Evolutionary conservation across 2,329 filamentous ascomycete species (phyloP).

Genomic region (Fusarium annulatum): DNA sequence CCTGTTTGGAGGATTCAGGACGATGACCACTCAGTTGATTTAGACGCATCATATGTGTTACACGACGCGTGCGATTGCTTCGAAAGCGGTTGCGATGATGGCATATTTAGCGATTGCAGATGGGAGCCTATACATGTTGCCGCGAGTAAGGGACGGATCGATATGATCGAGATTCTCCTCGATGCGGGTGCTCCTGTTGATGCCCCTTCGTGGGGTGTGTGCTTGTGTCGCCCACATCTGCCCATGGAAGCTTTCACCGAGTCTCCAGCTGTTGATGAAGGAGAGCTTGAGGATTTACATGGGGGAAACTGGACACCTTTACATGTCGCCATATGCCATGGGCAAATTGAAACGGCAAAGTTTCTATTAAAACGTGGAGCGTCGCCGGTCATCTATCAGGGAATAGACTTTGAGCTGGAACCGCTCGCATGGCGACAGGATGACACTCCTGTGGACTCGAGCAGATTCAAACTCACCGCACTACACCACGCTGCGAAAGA

Average conservation of each 20-base stretch:
- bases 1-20: constrained; percentile 41
- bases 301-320: constrained; percentile 45
- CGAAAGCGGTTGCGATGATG: constrained; percentile 43
- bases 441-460: constrained; percentile 35
- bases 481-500: constrained; percentile 43
- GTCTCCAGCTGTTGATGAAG: constrained; percentile 41
- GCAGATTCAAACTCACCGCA: constrained; percentile 39
- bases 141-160: constrained; percentile 43
- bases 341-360: constrained; percentile 41
- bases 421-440: constrained; percentile 38
- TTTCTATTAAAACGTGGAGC: constrained; percentile 40
- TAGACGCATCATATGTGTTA: constrained; percentile 39
- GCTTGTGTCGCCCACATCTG: constrained; percentile 43
- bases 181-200: constrained; percentile 41
- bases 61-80: constrained; percentile 44
- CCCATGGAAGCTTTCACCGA: constrained; percentile 43
- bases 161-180: constrained; percentile 43
- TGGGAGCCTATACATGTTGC: constrained; percentile 45
- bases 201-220: constrained; percentile 43
- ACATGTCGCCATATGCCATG: constrained; percentile 44
- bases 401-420: constrained; percentile 42
- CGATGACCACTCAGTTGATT: constrained; percentile 43
- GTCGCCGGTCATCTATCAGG: constrained; percentile 41
- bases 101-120: constrained; percentile 45
- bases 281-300: constrained; percentile 44